Base-by-base conservation (phyloP, 371 early-diverging fungal species). In the Actinomucor elegans region DNA sequence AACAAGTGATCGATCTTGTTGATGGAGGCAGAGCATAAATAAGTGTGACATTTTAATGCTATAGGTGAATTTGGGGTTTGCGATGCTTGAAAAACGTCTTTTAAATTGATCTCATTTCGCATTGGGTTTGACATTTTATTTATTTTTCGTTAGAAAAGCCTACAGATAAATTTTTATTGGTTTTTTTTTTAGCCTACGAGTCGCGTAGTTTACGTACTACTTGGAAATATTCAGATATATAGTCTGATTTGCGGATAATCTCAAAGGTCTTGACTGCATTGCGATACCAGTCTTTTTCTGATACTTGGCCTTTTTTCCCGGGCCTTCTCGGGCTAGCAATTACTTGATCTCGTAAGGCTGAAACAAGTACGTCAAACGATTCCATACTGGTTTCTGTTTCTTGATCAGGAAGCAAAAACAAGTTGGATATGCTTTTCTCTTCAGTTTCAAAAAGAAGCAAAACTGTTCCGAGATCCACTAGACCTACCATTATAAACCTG, bases 251-350 rank as follows among this genome's bases (percentile, higher is more conserved):
- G 11, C 68, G 59, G 18, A 80, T 47, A 5, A 66, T 23, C 18
- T 80, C 80, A 63, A 62, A 76, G 1, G 50, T 67, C 33, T 66
- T 74, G 10, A 64, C 34, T 5, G 80, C 67, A 46, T 57, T 67
- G 42, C 61, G 49, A 31, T 73, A 63, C 80, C 80, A 80, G 18
- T 80, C 80, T 32, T 71, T 73, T 63, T 80, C 80, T 15, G 80
- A 80, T 5, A 80, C 52, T 40, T 80, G 75, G 1, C 73, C 77
- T 27, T 70, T 72, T 54, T 66, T 78, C 1, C 77, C 75, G 3
- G 55, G 35, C 46, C 59, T 66, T 48, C 83, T 48, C 1, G 83
- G 79, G 5, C 70, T 69, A 10, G 69, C 79, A 37, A 76, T 60
- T 1, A 84, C 57, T 52, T 75, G 78, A 45, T 82, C 69, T 27